A percentile compares a stretch with the other conserved stretches of the same genome.
phyloP scores from a whole-genome alignment of 805 yeast genomes.

The Schwanniomyces sp. region DNA sequence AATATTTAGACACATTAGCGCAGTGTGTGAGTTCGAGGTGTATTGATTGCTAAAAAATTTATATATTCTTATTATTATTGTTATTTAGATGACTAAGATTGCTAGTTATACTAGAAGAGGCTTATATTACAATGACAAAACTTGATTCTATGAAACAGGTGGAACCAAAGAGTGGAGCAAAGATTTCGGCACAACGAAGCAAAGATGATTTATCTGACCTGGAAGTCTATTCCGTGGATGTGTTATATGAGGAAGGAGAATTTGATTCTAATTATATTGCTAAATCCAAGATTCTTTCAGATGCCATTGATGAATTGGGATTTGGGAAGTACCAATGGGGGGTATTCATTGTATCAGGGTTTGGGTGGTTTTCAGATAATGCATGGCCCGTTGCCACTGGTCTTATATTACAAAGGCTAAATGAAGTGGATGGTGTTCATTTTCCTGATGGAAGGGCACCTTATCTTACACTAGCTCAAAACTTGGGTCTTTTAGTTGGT shows the following conservation, averaged over 20 bases:
- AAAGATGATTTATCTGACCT: background rate
- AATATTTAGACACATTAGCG: no score
- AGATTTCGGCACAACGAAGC: background rate
- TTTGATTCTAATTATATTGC: slow-evolving; percentile 18
- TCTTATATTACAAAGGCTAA: slow-evolving; percentile 28
- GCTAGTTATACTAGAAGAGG: no score
- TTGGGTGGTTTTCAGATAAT: slow-evolving; percentile 54
- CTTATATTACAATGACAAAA: background rate
- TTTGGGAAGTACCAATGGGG: slow-evolving; percentile 49
- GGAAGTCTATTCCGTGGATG: background rate
- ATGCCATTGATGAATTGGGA: slow-evolving; percentile 37
- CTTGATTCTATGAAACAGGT: background rate
- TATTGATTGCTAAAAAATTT: no score
- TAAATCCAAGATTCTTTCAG: slow-evolving; percentile 19
- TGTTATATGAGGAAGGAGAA: slow-evolving; percentile 5
- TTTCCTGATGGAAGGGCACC: slow-evolving; percentile 32
- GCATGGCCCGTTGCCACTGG: slow-evolving; percentile 40
- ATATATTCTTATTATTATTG: no score
- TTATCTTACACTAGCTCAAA: slow-evolving; percentile 43
- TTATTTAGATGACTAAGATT: no score
- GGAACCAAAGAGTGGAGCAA: background rate
- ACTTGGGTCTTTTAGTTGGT: slow-evolving; percentile 35
- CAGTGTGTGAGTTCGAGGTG: no score
- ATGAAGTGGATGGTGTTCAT: slow-evolving; percentile 37
- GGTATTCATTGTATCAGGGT: slow-evolving; percentile 54